Base-by-base conservation (phyloP, 805 yeast genomes). In the Saccharomycopsis sp. region DNA sequence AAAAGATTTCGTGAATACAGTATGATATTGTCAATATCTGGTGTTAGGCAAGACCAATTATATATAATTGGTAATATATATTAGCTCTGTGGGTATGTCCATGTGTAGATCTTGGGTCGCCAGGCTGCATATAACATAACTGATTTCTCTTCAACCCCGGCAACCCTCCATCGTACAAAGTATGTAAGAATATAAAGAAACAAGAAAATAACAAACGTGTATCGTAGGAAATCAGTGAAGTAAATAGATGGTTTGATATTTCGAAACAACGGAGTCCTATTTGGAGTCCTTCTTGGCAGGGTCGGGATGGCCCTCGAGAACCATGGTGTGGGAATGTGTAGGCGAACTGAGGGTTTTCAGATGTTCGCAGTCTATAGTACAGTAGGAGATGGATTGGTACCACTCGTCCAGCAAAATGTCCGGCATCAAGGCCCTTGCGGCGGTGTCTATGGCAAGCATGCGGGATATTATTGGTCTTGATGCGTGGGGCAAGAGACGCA, bases 401-500 rank as follows among this genome's bases (percentile, higher is more conserved):
- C 94, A 88, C 52, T 80, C 86, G 69, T 88, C 94, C 23, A 73
- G 71, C 60, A 83, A 73, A 8, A 88, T 79, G 34, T 86, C 91
- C 34, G 79, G 79, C 66, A 88, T 71, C 1, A 87, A 79, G 1
- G 91, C 89, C 65, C 95, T 78, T 58, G 77, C 73, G 1, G 59
- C 57, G 9, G 87, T 84, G 62, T 87, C 89, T 15, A 85, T 74
- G 54, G 76, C 76, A 24, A 88, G 71, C 83, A 88, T 86, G 59
- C 72, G 76, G 23, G 87, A 83, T 34, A 88, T 75, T 9, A 88
- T 74, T 12, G 92, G 94, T 70, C 96, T 79, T 15, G 94, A 75
- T 5, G 92, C 91, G 69, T 88, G 96, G 2, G 96, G 96, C 41
- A 88, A 71, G 54, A 88, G 73, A 71, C 96, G 80, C 85, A 88